These are phyloP conservation scores for Bothia castanella DNA, from an alignment of 1,284 basidiomycete species.

Conservation along the genomic window DNA sequence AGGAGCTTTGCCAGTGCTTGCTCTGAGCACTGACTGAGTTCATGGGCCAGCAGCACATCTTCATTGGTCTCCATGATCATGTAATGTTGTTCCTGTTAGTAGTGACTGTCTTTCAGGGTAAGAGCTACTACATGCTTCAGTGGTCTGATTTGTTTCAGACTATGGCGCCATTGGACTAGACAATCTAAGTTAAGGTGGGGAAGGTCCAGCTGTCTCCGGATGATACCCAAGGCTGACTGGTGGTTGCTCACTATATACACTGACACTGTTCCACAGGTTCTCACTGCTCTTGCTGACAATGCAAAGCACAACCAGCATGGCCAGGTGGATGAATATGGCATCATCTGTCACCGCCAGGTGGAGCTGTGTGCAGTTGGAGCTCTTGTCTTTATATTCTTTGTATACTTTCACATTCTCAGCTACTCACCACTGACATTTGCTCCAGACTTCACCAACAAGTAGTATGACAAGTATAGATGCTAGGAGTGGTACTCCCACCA, in stretches of 20 bases:
- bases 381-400: slow-evolving; percentile 23
- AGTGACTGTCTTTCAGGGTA: slow-evolving; percentile 18
- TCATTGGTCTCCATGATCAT: slow-evolving; percentile 22
- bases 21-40: slow-evolving; percentile 9
- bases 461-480: slow-evolving; percentile 21
- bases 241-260: too few species aligned
- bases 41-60: slow-evolving; percentile 1
- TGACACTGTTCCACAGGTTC: too few species aligned
- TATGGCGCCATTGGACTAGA: not conserved
- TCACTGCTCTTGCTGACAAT: slow-evolving; percentile 23
- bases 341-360: slow-evolving; percentile 18
- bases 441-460: slow-evolving; percentile 19
- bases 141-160: slow-evolving; percentile 14
- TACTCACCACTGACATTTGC: slow-evolving; percentile 17
- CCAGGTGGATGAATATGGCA: slow-evolving; percentile 26
- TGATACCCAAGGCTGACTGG: too few species aligned
- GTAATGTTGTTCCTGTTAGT: too few species aligned
- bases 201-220: too few species aligned
- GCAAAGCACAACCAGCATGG: slow-evolving; percentile 29
- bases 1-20: slow-evolving; percentile 11
- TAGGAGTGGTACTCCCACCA: slow-evolving; percentile 25
- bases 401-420: slow-evolving; percentile 22
- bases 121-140: slow-evolving; percentile 9
- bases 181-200: not conserved
- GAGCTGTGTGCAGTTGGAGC: slow-evolving; percentile 27